A percentile compares a stretch with the other conserved stretches of the same genome.
Evolutionary conservation across 768 basidiomycete genomes (phyloP).

Genomic region (Pleurotus eryngii): DNA sequence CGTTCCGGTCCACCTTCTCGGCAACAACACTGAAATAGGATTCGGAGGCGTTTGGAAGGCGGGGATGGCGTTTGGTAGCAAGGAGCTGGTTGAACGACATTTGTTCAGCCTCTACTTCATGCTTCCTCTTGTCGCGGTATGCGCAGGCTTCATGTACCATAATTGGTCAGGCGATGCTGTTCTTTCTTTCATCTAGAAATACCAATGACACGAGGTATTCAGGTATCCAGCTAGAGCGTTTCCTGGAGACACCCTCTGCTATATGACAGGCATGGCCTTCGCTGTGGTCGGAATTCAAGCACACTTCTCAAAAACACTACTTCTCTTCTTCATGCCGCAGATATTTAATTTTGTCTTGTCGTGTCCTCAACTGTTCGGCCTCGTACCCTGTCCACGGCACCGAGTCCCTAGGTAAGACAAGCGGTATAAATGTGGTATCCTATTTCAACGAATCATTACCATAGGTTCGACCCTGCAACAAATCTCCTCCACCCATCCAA

Average conservation of each 20-base stretch:
- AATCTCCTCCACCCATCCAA: constrained; percentile 79
- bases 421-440: constrained; percentile 1
- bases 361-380: constrained; percentile 89
- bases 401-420: constrained; percentile 76
- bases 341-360: constrained; percentile 97
- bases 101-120: constrained; percentile 97
- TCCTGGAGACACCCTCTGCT: constrained; percentile 96
- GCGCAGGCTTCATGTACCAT: constrained; percentile 87
- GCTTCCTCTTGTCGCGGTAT: constrained; percentile 90
- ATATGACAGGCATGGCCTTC: constrained; percentile 98
- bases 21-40: constrained; percentile 61
- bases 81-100: constrained; percentile 87
- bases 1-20: constrained; percentile 68
- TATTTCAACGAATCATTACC: neutral
- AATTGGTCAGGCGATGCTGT: constrained; percentile 70
- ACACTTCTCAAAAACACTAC: constrained; percentile 94
- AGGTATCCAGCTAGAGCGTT: constrained; percentile 97
- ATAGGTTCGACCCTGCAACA: constrained; percentile 71
- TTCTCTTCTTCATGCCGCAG: constrained; percentile 96
- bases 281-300: constrained; percentile 96
- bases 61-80: constrained; percentile 83
- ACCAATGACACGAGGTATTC: constrained; percentile 5
- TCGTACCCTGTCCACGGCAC: constrained; percentile 93
- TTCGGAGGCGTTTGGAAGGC: constrained; percentile 80
- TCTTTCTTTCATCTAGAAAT: neutral